These are phyloP conservation scores for Calonectria ilicicola DNA, from an alignment of 2,329 filamentous ascomycete genomes.

Conservation along the genomic window DNA sequence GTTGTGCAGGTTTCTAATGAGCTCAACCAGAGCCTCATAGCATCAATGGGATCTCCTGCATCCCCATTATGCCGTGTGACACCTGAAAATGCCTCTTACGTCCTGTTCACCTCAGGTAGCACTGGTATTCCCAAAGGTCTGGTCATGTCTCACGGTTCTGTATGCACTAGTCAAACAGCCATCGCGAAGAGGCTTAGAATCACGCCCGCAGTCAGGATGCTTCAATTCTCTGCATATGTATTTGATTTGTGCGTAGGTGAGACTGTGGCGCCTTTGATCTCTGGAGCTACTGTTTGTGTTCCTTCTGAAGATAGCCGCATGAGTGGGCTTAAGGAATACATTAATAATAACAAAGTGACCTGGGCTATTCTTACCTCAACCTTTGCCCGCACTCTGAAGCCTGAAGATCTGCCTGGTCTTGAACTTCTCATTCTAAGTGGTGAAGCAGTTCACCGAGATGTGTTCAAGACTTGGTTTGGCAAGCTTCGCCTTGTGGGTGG, in stretches of 20 bases:
- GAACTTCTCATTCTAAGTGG: background rate
- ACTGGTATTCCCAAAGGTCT: slow-evolving; percentile 7
- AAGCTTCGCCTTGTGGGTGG: background rate
- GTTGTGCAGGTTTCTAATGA: background rate
- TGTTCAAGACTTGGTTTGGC: background rate
- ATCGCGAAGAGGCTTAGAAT: background rate
- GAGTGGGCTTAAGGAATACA: background rate
- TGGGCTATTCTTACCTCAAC: background rate
- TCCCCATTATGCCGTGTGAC: background rate
- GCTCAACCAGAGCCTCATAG: background rate
- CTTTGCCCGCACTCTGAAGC: background rate
- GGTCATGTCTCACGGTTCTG: slow-evolving; percentile 19
- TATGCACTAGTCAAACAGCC: slow-evolving; percentile 1
- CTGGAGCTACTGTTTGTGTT: background rate
- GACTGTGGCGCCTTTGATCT: background rate
- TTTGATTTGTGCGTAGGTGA: background rate
- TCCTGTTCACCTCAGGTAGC: slow-evolving; percentile 14
- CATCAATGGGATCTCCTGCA: background rate
- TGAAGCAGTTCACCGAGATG: background rate
- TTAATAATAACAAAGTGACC: background rate
- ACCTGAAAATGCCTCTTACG: background rate
- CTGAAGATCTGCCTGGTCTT: background rate
- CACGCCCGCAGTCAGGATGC: background rate
- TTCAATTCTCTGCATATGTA: background rate
- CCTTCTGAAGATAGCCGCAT: background rate